Percentiles rank a stretch among this genome's conserved stretches.
These are phyloP conservation scores for Cucumis cinereus DNA, from an alignment of 306 rosid genomes.

Conservation along the genomic window DNA sequence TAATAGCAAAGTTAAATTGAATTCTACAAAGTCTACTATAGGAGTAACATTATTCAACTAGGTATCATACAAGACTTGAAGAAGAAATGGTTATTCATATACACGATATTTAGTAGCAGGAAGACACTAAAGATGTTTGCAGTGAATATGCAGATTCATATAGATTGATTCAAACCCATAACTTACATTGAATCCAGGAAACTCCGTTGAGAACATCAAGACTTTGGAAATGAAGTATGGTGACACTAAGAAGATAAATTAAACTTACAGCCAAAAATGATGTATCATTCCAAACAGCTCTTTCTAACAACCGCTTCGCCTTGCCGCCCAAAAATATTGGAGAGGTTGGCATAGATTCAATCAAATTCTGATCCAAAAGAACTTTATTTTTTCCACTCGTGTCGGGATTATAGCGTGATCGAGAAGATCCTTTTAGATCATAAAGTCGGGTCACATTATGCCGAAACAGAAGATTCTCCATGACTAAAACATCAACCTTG, in stretches of 20 bases:
- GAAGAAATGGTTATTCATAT: not conserved
- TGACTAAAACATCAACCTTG: constrained; percentile 76
- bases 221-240: not conserved
- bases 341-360: constrained; percentile 98
- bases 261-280: constrained; percentile 85
- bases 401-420: constrained; percentile 87
- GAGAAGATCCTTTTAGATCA: constrained; percentile 90
- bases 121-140: not conserved
- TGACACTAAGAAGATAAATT: constrained; percentile 5
- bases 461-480: constrained; percentile 90
- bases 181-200: not conserved
- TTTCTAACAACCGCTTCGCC: constrained; percentile 72
- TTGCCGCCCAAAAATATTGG: constrained; percentile 93
- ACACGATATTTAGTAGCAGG: not conserved
- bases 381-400: constrained; percentile 70
- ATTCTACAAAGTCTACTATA: not conserved
- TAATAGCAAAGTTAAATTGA: not conserved
- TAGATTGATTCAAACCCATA: not conserved
- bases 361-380: constrained; percentile 83
- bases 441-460: constrained; percentile 68
- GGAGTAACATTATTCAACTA: not conserved
- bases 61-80: not conserved
- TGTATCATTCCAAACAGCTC: constrained; percentile 98
- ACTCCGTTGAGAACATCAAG: not conserved
- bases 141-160: not conserved